These are phyloP conservation scores for Phytopythium delawarense DNA, from an alignment of 352 stramenopile genomes.

Conservation along the genomic window DNA sequence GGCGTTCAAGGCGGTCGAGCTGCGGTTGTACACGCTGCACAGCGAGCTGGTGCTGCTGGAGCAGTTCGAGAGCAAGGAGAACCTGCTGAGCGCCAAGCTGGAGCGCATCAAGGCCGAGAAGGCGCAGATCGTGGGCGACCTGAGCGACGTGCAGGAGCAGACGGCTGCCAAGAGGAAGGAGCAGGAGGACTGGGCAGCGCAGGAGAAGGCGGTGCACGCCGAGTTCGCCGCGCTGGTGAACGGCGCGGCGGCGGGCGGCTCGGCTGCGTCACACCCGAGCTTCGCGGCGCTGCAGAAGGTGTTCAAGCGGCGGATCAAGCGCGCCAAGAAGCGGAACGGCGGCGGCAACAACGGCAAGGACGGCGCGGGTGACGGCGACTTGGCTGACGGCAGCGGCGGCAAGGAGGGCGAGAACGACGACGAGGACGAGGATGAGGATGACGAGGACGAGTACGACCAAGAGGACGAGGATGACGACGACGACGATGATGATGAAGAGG, in stretches of 20 bases:
- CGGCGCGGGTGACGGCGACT: slow-evolving; percentile 20
- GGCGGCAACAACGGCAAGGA: slow-evolving; percentile 34
- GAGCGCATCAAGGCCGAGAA: slow-evolving; percentile 85
- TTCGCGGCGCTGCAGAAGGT: slow-evolving; percentile 84
- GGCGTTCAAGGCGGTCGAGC: slow-evolving; percentile 87
- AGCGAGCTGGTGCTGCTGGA: slow-evolving; percentile 87
- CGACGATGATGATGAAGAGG: slow-evolving; percentile 90
- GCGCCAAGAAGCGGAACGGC: slow-evolving; percentile 75
- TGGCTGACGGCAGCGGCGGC: slow-evolving; percentile 17
- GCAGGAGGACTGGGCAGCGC: slow-evolving; percentile 65
- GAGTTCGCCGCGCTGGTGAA: slow-evolving; percentile 76
- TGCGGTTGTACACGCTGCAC: slow-evolving; percentile 83
- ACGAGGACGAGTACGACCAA: slow-evolving; percentile 64
- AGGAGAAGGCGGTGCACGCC: slow-evolving; percentile 58
- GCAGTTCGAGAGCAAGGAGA: slow-evolving; percentile 90
- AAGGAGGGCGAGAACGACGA: slow-evolving; percentile 64
- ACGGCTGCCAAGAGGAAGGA: slow-evolving; percentile 77
- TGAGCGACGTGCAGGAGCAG: slow-evolving; percentile 73
- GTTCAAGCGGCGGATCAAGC: slow-evolving; percentile 91
- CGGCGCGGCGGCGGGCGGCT: slow-evolving; percentile 33
- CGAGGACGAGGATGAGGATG: slow-evolving; percentile 70
- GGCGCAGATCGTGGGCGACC: slow-evolving; percentile 71
- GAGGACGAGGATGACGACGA: slow-evolving; percentile 90
- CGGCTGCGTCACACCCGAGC: slow-evolving; percentile 43
- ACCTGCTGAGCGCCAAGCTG: slow-evolving; percentile 81